phyloP scores from a whole-genome alignment of 208 protist species.

The Porcisia deanei region DNA sequence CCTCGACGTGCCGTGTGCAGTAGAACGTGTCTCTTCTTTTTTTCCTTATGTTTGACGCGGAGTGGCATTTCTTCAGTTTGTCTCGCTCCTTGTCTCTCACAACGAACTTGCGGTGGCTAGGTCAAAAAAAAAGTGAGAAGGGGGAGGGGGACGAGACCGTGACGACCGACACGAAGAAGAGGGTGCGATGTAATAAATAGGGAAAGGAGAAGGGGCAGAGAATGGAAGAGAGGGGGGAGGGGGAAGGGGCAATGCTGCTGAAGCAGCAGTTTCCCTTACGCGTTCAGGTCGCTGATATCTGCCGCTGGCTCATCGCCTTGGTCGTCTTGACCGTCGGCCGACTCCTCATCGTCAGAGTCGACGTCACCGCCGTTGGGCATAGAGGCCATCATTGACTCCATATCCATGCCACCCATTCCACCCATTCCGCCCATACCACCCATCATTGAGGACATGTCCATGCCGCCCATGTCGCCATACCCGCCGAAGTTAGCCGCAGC shows the following conservation, averaged over 20 bases:
- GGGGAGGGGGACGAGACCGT: no score
- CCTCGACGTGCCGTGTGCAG: neutral
- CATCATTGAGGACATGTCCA: constrained; percentile 64
- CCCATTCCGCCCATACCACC: constrained; percentile 46
- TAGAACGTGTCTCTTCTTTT: neutral
- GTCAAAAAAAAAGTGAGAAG: neutral
- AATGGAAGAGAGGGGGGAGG: neutral
- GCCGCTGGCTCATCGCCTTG: constrained; percentile 36
- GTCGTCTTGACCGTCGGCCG: constrained; percentile 31
- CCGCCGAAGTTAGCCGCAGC: constrained; percentile 72
- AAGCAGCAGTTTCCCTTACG: constrained; percentile 10
- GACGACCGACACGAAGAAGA: neutral
- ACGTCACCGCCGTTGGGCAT: constrained; percentile 39
- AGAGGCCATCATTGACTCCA: constrained; percentile 60
- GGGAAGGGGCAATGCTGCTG: neutral
- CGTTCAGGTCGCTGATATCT: constrained; percentile 70
- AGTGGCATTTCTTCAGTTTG: neutral
- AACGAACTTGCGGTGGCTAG: neutral
- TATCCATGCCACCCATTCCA: constrained; percentile 45
- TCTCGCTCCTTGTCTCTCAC: neutral
- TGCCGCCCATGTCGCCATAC: constrained; percentile 79
- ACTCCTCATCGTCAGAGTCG: constrained; percentile 59
- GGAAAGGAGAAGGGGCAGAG: neutral
- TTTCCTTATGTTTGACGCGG: neutral
- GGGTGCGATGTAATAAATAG: neutral